Percentiles rank a stretch among this genome's conserved stretches.
Conservation (phyloP, 495 filamentous ascomycete species). For the Penicillium arizonense region DNA sequence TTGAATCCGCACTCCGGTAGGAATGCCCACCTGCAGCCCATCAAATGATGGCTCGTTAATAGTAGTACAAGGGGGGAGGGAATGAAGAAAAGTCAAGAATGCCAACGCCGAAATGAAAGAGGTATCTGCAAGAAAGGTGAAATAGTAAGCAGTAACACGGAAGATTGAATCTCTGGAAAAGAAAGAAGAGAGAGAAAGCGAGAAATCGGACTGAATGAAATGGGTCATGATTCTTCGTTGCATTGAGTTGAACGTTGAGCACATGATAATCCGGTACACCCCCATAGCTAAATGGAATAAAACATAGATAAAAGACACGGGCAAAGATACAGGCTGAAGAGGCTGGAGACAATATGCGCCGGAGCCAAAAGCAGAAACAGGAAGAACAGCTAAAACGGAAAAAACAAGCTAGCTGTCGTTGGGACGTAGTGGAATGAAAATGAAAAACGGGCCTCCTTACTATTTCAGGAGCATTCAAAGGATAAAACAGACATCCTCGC, state of each 20-base stretch:
- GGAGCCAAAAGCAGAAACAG: constrained; percentile 9
- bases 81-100: too few species aligned
- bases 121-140: too few species aligned
- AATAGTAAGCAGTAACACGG: not conserved
- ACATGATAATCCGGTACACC: constrained; percentile 29
- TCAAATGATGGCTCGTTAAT: too few species aligned
- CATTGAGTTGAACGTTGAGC: constrained; percentile 35
- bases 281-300: too few species aligned
- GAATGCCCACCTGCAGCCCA: too few species aligned
- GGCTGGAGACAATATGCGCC: constrained; percentile 7
- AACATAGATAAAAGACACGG: constrained; percentile 12
- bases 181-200: constrained; percentile 8
- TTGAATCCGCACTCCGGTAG: too few species aligned
- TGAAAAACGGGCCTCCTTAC: constrained; percentile 28
- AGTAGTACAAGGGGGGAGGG: too few species aligned
- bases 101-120: too few species aligned
- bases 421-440: constrained; percentile 4
- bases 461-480: constrained; percentile 28
- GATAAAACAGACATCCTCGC: constrained; percentile 13
- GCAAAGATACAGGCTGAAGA: constrained; percentile 9
- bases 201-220: constrained; percentile 17
- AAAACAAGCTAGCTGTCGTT: not conserved
- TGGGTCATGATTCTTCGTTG: constrained; percentile 47
- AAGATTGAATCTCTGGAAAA: not conserved
- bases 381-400: constrained; percentile 5